These are phyloP conservation scores for Schizophyllum amplum DNA, from an alignment of 1,284 basidiomycete genomes.

Conservation along the genomic window DNA sequence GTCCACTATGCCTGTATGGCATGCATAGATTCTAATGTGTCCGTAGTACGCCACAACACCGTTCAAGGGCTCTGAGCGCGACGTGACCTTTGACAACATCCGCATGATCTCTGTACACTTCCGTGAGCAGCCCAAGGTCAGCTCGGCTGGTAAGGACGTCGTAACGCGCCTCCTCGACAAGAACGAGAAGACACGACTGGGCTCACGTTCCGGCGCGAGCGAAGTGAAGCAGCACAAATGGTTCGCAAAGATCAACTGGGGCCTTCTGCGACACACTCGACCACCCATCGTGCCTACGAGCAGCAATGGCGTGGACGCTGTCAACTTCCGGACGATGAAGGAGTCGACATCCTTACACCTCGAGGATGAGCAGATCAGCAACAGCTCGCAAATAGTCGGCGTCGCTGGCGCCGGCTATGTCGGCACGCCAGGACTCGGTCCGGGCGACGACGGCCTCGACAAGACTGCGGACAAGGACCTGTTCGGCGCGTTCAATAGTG, in stretches of 20 bases:
- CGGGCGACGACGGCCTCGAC: slow-evolving; percentile 30
- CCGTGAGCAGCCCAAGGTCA: slow-evolving; percentile 76
- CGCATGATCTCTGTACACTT: slow-evolving; percentile 83
- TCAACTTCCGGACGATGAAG: slow-evolving; percentile 87
- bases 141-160: slow-evolving; percentile 66
- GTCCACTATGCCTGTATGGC: slow-evolving; percentile 31
- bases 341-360: slow-evolving; percentile 89
- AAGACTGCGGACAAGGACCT: slow-evolving; percentile 38
- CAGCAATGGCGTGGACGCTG: slow-evolving; percentile 79
- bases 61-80: slow-evolving; percentile 94
- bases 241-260: slow-evolving; percentile 97
- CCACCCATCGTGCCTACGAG: slow-evolving; percentile 87
- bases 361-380: slow-evolving; percentile 42
- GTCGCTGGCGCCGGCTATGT: neutral
- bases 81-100: slow-evolving; percentile 96
- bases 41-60: slow-evolving; percentile 91
- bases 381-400: neutral
- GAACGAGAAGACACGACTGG: slow-evolving; percentile 83
- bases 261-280: slow-evolving; percentile 84
- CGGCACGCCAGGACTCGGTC: slow-evolving; percentile 20
- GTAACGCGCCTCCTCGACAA: slow-evolving; percentile 89
- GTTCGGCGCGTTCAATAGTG: slow-evolving; percentile 81
- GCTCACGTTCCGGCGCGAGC: slow-evolving; percentile 89
- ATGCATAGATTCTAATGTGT: slow-evolving; percentile 13
- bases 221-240: slow-evolving; percentile 99